phyloP scores from a whole-genome alignment of 495 filamentous ascomycete genomes.

The Aspergillus biplanus region DNA sequence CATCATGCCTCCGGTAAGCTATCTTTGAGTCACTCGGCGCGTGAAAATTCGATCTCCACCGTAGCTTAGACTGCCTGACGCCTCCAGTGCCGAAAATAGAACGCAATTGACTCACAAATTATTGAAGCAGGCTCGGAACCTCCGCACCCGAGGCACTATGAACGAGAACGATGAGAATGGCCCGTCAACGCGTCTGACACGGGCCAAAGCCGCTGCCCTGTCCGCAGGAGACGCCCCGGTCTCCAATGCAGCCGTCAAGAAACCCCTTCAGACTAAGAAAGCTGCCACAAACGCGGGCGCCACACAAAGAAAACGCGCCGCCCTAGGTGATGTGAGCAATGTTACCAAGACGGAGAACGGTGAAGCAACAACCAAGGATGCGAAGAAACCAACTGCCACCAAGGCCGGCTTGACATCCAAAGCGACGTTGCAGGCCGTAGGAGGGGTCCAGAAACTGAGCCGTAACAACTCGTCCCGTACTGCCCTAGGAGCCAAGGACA shows the following conservation, averaged over 20 bases:
- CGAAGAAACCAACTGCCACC: slow-evolving; percentile 67
- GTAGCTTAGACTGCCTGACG: not conserved
- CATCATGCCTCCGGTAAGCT: slow-evolving; percentile 50
- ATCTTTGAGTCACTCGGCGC: slow-evolving; percentile 28
- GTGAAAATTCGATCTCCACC: slow-evolving; percentile 10
- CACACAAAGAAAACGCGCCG: slow-evolving; percentile 67
- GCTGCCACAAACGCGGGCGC: slow-evolving; percentile 55
- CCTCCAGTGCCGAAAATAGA: not conserved
- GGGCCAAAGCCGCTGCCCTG: slow-evolving; percentile 86
- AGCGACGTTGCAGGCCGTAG: slow-evolving; percentile 63
- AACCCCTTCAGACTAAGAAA: slow-evolving; percentile 76
- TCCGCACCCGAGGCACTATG: slow-evolving; percentile 67
- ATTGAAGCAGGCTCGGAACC: slow-evolving; percentile 52
- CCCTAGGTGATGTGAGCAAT: slow-evolving; percentile 94
- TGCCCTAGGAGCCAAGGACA: slow-evolving; percentile 63
- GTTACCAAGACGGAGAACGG: slow-evolving; percentile 73
- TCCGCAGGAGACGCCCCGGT: slow-evolving; percentile 55
- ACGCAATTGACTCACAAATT: slow-evolving; percentile 22
- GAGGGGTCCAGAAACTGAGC: slow-evolving; percentile 78
- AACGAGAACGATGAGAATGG: slow-evolving; percentile 96
- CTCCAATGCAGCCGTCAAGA: slow-evolving; percentile 63
- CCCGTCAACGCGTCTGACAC: slow-evolving; percentile 78
- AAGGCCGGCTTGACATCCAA: slow-evolving; percentile 76
- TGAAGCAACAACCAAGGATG: slow-evolving; percentile 54
- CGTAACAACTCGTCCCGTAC: slow-evolving; percentile 67